Conservation (phyloP, 371 early-diverging fungal genomes). For the Mortierella sp. region DNA sequence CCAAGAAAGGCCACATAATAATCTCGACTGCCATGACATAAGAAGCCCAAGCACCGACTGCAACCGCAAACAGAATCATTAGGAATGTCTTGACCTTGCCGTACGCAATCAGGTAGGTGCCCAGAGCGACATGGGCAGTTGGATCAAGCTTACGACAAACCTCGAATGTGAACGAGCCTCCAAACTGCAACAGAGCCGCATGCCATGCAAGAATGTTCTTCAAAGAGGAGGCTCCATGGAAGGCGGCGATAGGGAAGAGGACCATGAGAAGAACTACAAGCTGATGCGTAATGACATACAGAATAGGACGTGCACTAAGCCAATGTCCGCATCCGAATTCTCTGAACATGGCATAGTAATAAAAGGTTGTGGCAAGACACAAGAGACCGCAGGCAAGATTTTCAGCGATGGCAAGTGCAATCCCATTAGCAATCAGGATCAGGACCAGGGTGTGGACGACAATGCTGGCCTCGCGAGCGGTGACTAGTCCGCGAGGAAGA, state of each 20-base stretch:
- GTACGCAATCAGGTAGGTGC: slow-evolving; percentile 49
- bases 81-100: slow-evolving; percentile 48
- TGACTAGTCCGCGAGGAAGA: slow-evolving; percentile 48
- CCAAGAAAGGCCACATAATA: slow-evolving; percentile 55
- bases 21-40: slow-evolving; percentile 51
- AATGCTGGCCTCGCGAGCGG: slow-evolving; percentile 49
- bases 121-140: slow-evolving; percentile 45
- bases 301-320: slow-evolving; percentile 53
- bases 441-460: slow-evolving; percentile 43
- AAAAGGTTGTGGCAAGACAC: slow-evolving; percentile 46
- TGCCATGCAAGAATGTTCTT: slow-evolving; percentile 49
- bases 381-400: slow-evolving; percentile 49
- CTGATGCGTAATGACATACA: slow-evolving; percentile 50
- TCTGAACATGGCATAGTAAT: slow-evolving; percentile 55
- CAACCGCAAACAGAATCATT: slow-evolving; percentile 45
- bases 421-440: slow-evolving; percentile 39
- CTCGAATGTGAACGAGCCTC: slow-evolving; percentile 53
- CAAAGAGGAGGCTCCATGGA: slow-evolving; percentile 41
- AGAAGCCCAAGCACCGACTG: slow-evolving; percentile 43
- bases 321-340: slow-evolving; percentile 55
- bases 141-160: slow-evolving; percentile 54
- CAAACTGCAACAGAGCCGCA: slow-evolving; percentile 43
- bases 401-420: slow-evolving; percentile 41
- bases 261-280: slow-evolving; percentile 52
- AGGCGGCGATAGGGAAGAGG: slow-evolving; percentile 48